Evolutionary conservation across 2,329 filamentous ascomycete species (phyloP), one percentile per base, ranked within the genome.

Genomic region (Phyllosticta citrichinensis): DNA sequence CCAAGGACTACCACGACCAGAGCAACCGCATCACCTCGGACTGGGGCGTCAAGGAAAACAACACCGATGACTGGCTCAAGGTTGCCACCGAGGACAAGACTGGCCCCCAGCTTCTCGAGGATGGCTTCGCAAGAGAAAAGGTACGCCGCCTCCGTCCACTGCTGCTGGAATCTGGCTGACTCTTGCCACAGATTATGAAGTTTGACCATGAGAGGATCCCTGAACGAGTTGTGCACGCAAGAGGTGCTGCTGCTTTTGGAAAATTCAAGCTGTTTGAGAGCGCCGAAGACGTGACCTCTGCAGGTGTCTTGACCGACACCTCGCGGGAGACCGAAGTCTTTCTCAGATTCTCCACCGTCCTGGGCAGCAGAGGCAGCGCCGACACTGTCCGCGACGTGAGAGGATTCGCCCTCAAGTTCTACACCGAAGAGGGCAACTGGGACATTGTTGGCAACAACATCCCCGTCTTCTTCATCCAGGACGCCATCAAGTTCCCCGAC

Each of bases 351-450:
- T 93, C 88, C 0, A 93, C 89, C 0, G 89, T 90, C 0, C 79
- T 89, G 1, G 88, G 87, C 6, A 89, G 84, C 69, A 81, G 85
- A 35, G 89, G 89, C 12, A 89, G 86, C 57, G 87, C 88, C 5
- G 89, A 94, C 69, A 92, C 88, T 0, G 89, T 91, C 1, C 83
- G 89, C n/a, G 89, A 94, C 76, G 87, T 91, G 2, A 83, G 88
- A 47, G 89, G 89, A 1, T 94, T 93, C 64, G 88, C 89, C 0
- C 74, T 89, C 64, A 90, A 89, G 72, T 85, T 89, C 68, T 91
- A 91, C 69, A 91, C 88, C 0, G 76, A 87, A 0, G 88, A 92
- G 67, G 88, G 88, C 3, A 91, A 89, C 66, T 89, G 86, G 84
- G 87, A 90, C 64, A 77, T 88, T 30, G 84, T 88, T 2, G 86